Conservation (phyloP, 331 rosid genomes). For the Stylosanthes scabra region DNA sequence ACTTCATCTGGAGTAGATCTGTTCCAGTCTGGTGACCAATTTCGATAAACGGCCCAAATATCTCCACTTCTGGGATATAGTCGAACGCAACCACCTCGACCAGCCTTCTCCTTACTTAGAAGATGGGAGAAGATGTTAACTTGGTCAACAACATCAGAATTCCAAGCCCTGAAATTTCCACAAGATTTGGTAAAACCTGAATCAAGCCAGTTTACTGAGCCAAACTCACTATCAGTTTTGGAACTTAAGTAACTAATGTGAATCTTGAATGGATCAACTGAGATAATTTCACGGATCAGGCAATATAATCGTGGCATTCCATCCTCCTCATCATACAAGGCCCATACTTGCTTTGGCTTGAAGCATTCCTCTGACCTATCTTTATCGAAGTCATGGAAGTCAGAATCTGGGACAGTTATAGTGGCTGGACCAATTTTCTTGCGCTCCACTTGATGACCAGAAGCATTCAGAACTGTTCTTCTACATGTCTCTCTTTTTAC, state of each 20-base stretch:
- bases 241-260: slow-evolving; percentile 90
- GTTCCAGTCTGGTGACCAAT: slow-evolving; percentile 91
- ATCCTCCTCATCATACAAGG: slow-evolving; percentile 96
- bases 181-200: slow-evolving; percentile 98
- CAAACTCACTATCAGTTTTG: slow-evolving; percentile 90
- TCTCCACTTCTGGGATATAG: slow-evolving; percentile 90
- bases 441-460: slow-evolving; percentile 54
- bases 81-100: slow-evolving; percentile 91
- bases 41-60: slow-evolving; percentile 90
- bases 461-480: slow-evolving; percentile 43
- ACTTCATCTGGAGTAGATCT: slow-evolving; percentile 84
- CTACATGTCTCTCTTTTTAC: slow-evolving; percentile 46
- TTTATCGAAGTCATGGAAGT: slow-evolving; percentile 95
- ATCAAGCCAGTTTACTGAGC: slow-evolving; percentile 82
- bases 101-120: slow-evolving; percentile 75
- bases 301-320: slow-evolving; percentile 99
- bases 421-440: slow-evolving; percentile 60
- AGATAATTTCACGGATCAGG: slow-evolving; percentile 86
- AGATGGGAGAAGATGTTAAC: slow-evolving; percentile 93
- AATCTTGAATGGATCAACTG: slow-evolving; percentile 85
- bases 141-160: slow-evolving; percentile 83
- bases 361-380: slow-evolving; percentile 96
- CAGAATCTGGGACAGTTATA: slow-evolving; percentile 89
- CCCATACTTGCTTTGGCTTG: slow-evolving; percentile 99
- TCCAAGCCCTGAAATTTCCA: slow-evolving; percentile 88